Conservation (phyloP, 768 basidiomycete genomes). For the Lactifluus volemus region DNA sequence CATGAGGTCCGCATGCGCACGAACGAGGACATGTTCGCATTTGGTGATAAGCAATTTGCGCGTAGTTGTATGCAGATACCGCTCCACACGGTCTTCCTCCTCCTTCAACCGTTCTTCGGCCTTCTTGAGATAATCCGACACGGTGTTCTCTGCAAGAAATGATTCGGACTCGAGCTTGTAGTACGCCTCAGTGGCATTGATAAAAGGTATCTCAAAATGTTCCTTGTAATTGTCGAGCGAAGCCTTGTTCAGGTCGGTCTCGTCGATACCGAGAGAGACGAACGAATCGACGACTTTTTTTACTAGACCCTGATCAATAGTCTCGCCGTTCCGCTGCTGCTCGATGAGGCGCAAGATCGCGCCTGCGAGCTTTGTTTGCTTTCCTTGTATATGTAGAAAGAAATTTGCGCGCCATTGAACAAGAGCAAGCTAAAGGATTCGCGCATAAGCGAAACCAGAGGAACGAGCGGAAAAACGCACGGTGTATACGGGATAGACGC, state of each 20-base stretch:
- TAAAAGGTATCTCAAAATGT: slow-evolving; percentile 84
- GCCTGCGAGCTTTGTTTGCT: slow-evolving; percentile 71
- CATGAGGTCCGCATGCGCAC: slow-evolving; percentile 75
- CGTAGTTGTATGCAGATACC: slow-evolving; percentile 86
- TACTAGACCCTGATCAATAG: slow-evolving; percentile 84
- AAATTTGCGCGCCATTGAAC: slow-evolving; percentile 94
- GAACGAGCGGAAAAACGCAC: slow-evolving; percentile 38
- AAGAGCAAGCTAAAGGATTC: slow-evolving; percentile 61
- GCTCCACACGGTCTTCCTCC: slow-evolving; percentile 91
- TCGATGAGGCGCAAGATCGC: slow-evolving; percentile 89
- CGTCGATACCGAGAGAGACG: slow-evolving; percentile 90
- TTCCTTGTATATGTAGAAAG: slow-evolving; percentile 81
- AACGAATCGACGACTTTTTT: slow-evolving; percentile 95
- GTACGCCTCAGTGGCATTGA: slow-evolving; percentile 80
- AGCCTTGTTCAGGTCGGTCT: slow-evolving; percentile 83
- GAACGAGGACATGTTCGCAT: slow-evolving; percentile 90
- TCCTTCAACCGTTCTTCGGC: slow-evolving; percentile 88
- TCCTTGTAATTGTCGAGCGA: slow-evolving; percentile 91
- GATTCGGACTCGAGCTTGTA: slow-evolving; percentile 89
- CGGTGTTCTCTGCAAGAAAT: slow-evolving; percentile 80
- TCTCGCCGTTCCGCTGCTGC: slow-evolving; percentile 87
- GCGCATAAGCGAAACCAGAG: background rate
- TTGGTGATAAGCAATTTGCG: slow-evolving; percentile 69
- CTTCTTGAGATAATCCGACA: slow-evolving; percentile 92
- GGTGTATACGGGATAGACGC: slow-evolving; percentile 93